phyloP scores from a whole-genome alignment of 192 early-diverging fungal species.

The Coemansia sp. region DNA sequence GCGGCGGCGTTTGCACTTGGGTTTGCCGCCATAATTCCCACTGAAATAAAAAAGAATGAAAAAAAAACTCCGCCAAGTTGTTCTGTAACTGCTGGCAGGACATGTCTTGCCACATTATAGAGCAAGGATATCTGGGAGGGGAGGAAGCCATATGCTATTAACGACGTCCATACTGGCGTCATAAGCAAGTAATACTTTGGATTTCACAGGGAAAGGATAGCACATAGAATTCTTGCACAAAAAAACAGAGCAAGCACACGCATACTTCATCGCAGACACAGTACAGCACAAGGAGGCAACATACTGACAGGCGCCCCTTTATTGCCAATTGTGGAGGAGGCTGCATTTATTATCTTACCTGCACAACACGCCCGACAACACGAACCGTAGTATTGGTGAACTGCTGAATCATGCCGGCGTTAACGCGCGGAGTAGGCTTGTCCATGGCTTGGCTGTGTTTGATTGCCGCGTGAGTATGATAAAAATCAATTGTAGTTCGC shows the following conservation, averaged over 20 bases:
- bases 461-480: neutral
- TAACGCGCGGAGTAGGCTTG: slow-evolving; percentile 59
- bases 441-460: slow-evolving; percentile 31
- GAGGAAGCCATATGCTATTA: neutral
- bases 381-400: slow-evolving; percentile 54
- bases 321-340: slow-evolving; percentile 11
- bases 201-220: neutral
- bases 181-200: neutral
- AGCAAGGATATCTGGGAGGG: neutral
- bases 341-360: slow-evolving; percentile 45
- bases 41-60: neutral
- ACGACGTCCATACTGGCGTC: neutral
- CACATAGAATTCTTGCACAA: neutral
- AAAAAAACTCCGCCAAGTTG: neutral
- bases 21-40: neutral
- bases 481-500: neutral
- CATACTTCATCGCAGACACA: too few species aligned
- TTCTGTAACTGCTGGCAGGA: neutral
- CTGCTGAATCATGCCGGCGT: slow-evolving; percentile 57
- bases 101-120: neutral
- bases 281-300: too few species aligned
- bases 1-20: neutral
- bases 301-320: neutral
- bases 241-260: neutral
- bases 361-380: slow-evolving; percentile 55